These are phyloP conservation scores for Irpex rosettiformis DNA, from an alignment of 1,284 basidiomycete genomes.

Conservation along the genomic window DNA sequence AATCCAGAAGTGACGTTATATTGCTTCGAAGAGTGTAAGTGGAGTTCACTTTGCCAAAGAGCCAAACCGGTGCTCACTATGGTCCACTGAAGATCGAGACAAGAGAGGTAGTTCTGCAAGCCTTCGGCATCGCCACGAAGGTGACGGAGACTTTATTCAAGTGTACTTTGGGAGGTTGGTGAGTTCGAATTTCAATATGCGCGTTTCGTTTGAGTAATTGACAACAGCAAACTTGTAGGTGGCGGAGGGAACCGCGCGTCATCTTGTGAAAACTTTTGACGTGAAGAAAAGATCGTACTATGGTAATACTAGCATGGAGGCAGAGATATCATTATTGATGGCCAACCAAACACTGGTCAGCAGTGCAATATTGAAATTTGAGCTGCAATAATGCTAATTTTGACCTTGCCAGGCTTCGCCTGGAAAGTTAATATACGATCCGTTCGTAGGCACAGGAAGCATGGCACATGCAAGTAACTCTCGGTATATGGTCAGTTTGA, in stretches of 20 bases:
- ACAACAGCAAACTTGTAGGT: constrained; percentile 50
- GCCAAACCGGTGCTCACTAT: not conserved
- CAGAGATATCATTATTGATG: constrained; percentile 93
- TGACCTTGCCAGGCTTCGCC: constrained; percentile 63
- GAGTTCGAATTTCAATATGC: constrained; percentile 35
- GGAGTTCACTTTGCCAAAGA: not conserved
- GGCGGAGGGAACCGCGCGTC: constrained; percentile 68
- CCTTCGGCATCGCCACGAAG: constrained; percentile 47
- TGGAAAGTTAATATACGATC: constrained; percentile 93
- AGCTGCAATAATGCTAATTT: not conserved
- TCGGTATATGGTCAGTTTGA: not conserved
- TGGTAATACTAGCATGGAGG: constrained; percentile 98
- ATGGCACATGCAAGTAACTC: constrained; percentile 87
- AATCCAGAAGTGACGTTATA: constrained; percentile 76
- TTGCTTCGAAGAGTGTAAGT: constrained; percentile 89
- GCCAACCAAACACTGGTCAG: constrained; percentile 88
- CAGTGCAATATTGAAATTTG: constrained; percentile 1
- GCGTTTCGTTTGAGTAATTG: not conserved
- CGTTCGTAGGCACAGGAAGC: constrained; percentile 95
- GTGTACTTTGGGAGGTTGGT: constrained; percentile 87
- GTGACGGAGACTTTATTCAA: constrained; percentile 65
- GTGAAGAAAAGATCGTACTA: constrained; percentile 91
- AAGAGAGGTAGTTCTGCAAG: constrained; percentile 31
- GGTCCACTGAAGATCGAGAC: constrained; percentile 37
- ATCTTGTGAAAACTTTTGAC: constrained; percentile 68